These are phyloP conservation scores for Lizonia empirigonia DNA, from an alignment of 2,329 filamentous ascomycete genomes.

Conservation along the genomic window DNA sequence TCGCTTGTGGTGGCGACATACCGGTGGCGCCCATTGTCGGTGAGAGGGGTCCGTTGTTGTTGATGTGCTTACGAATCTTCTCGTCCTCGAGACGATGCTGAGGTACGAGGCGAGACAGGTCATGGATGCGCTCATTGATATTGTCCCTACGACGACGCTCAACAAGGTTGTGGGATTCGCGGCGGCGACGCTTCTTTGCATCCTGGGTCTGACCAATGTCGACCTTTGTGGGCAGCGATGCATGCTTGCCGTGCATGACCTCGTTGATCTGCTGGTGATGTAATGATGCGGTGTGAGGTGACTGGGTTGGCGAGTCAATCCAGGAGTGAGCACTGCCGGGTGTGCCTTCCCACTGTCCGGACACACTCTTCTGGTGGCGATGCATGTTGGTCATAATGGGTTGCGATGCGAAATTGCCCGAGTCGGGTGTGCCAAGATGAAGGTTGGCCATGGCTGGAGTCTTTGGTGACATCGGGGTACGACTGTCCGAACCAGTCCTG, in stretches of 20 bases:
- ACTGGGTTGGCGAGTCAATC: conserved; percentile 86
- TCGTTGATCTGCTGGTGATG: conserved; percentile 82
- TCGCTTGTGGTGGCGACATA: conserved; percentile 74
- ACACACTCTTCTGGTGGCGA: conserved; percentile 79
- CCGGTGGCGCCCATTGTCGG: conserved; percentile 75
- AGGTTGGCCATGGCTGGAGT: conserved; percentile 76
- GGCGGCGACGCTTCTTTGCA: conserved; percentile 86
- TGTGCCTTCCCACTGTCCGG: conserved; percentile 89
- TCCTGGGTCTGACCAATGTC: conserved; percentile 76
- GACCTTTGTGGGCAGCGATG: conserved; percentile 89
- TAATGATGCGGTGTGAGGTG: conserved; percentile 72
- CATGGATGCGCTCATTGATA: conserved; percentile 98
- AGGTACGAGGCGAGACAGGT: conserved; percentile 91
- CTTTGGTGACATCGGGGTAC: conserved; percentile 85
- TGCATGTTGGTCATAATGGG: conserved; percentile 73
- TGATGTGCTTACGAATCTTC: conserved; percentile 92
- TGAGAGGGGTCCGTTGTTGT: conserved; percentile 88
- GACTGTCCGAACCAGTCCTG: conserved; percentile 67
- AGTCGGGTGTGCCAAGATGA: conserved; percentile 73
- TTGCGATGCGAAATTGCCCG: conserved; percentile 74
- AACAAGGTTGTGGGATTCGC: conserved; percentile 95
- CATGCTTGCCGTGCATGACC: conserved; percentile 84
- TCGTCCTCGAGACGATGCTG: conserved; percentile 93
- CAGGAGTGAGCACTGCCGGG: conserved; percentile 84
- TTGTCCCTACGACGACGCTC: conserved; percentile 95